Base-by-base conservation (phyloP, 805 yeast genomes). In the Teunomyces barrocoloradensis region DNA sequence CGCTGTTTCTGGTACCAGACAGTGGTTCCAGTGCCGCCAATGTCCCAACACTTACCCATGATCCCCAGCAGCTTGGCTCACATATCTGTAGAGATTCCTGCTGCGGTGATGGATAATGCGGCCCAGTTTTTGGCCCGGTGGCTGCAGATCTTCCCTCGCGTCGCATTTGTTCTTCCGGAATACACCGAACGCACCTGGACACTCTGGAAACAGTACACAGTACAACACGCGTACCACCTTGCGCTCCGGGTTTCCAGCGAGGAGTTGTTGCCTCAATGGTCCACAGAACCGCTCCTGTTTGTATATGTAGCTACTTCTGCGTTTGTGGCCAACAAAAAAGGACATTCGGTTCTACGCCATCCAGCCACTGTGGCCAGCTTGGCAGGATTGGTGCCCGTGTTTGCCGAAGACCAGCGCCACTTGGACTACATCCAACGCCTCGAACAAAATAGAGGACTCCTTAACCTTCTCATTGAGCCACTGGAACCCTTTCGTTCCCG, bases 401-500 rank as follows among this genome's bases (percentile, higher is more conserved):
- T 37, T 13, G 29, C 25, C 17, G 40, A 37, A 13, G 28, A 20
- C 10, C 17, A 23, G 10, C 6, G 17, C 10, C 40, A 37, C 10
- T n/a, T 37, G 17, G 25, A 23, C 17, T 37, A 37, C 29, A 10
- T 37, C 15, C n/a, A 13, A 10, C 12, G 40, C 13, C 28, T 37
- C 29, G 28, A 20, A 6, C 40, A 25, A 9, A 27, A n/a, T 29
- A 37, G 18, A 23, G 25, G 11, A 9, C 40, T 12, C 6, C 40
- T 20, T 3, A 23, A 37, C 29, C 29, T 20, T n/a, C 42, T 67
- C 9, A 64, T 69, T 5, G 65, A 62, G 3, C 97, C 97, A 0
- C 68, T 91, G 27, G 87, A 87, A 59, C 97, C 98, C 0, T 71
- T 85, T 45, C 60, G 71, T 2, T 74, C 75, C 35, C 69, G 83